phyloP scores from a whole-genome alignment of 225 moss, liverwort and hornwort genomes.

The Pleurozium schreberi region DNA sequence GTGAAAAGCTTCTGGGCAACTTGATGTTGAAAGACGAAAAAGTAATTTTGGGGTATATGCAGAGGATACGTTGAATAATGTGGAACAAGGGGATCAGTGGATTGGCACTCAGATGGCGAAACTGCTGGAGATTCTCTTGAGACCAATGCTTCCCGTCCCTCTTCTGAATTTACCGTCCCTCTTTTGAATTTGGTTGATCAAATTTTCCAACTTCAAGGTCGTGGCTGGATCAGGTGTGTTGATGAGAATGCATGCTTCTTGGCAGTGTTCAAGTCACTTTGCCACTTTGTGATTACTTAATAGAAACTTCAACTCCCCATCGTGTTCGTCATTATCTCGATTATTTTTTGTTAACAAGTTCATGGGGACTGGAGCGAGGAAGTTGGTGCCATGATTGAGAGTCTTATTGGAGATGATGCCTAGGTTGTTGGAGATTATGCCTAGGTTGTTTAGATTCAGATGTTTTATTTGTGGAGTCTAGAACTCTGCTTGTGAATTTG shows the following conservation, averaged over 20 bases:
- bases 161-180: slow-evolving; percentile 84
- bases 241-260: background rate
- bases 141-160: background rate
- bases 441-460: too few relatives aligned
- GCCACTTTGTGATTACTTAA: background rate
- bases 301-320: background rate
- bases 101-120: slow-evolving; percentile 63
- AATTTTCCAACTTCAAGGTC: slow-evolving; percentile 82
- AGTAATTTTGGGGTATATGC: background rate
- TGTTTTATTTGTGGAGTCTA: too few relatives aligned
- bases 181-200: slow-evolving; percentile 83
- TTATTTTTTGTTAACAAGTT: too few relatives aligned
- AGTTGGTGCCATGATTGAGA: too few relatives aligned
- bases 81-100: slow-evolving; percentile 17
- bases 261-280: background rate
- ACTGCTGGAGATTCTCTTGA: slow-evolving; percentile 17
- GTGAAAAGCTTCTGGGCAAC: slow-evolving; percentile 14
- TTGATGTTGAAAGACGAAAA: slow-evolving; percentile 25
- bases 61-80: slow-evolving; percentile 10
- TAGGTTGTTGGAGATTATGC: too few relatives aligned
- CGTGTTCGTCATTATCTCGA: background rate
- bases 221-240: slow-evolving; percentile 79
- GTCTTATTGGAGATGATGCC: too few relatives aligned
- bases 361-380: too few relatives aligned
- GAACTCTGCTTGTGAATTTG: too few relatives aligned